Base-by-base conservation (phyloP, 352 stramenopile genomes). In the Globisporangium spinosum region DNA sequence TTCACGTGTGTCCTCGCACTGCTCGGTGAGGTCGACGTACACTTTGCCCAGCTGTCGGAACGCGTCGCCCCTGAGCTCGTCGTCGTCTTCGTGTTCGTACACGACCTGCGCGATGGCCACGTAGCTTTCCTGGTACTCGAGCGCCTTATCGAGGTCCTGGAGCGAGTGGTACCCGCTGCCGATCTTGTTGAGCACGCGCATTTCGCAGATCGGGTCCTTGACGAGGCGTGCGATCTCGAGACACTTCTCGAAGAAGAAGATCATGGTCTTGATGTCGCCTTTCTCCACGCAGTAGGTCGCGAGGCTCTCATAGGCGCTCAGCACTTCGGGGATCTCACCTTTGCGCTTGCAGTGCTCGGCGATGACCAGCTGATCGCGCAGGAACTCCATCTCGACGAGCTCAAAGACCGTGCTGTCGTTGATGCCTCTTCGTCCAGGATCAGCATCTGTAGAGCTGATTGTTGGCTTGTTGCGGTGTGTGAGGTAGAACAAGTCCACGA, bases 401-500 rank as follows among this genome's bases (percentile, higher is more conserved):
- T 65, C 65, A 7, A 70, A 70, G 23, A 64, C 40, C 17, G 57
- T 65, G 49, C 47, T 70, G 47, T 45, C 23, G 34, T 55, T 34
- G 51, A 49, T 67, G n/a, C 15, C 49, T 4, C 25, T 32, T 10
- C 40, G 40, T 15, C 12, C 43, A 49, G 60, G 12, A 2, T 65
- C 60, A n/a, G 27, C 23, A 6, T 62, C n/a, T 29, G 8, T 34
- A 6, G 15, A 38, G n/a, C 20, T 45, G 1, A 56, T 55, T 0
- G 62, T 32, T 3, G 77, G 65, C 40, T 85, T 83, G 22, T 90
- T 78, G 49, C 90, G 86, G 70, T 98, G 91, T 17, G 87, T 96
- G 22, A 98, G 85, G 78, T 98, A 98, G 68, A 98, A 98, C 51
- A 98, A 85, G 74, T 98, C 94, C n/a, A 98, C 91, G 68, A 89